These are phyloP conservation scores for Trichoderma arundinaceum DNA, from an alignment of 2,329 filamentous ascomycete genomes.

Conservation along the genomic window DNA sequence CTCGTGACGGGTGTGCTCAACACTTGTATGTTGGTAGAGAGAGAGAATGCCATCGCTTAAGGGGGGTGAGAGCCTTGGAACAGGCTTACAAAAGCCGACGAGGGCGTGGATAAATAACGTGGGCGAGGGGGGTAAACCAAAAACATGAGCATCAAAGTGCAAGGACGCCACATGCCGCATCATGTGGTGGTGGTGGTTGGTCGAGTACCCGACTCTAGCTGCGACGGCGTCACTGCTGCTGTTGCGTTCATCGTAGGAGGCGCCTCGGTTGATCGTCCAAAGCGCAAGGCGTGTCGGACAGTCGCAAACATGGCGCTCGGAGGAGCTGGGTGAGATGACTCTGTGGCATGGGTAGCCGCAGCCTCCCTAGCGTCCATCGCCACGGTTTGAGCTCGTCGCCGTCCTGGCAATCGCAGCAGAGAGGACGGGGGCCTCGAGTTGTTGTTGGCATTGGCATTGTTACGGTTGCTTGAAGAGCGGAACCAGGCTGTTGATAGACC, in stretches of 20 bases:
- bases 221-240: constrained; percentile 50
- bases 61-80: constrained; percentile 32
- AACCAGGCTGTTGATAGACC: constrained; percentile 50
- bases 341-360: constrained; percentile 3
- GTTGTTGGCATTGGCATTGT: neutral
- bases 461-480: constrained; percentile 32
- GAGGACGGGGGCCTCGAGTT: constrained; percentile 21
- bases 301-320: constrained; percentile 41
- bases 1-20: constrained; percentile 40
- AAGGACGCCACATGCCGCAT: neutral
- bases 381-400: constrained; percentile 6
- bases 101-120: neutral
- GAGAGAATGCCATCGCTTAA: constrained; percentile 43
- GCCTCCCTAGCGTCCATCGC: neutral
- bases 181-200: constrained; percentile 32
- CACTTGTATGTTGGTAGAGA: constrained; percentile 36
- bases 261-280: constrained; percentile 40
- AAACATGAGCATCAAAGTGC: neutral
- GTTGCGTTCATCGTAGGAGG: constrained; percentile 33
- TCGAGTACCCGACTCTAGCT: constrained; percentile 54
- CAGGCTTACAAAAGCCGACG: neutral
- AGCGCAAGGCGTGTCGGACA: constrained; percentile 43
- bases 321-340: constrained; percentile 10
- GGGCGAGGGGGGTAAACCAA: neutral
- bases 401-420: constrained; percentile 10